phyloP scores from a whole-genome alignment of 1,139 yeast species.

The Taphrina pruni region DNA sequence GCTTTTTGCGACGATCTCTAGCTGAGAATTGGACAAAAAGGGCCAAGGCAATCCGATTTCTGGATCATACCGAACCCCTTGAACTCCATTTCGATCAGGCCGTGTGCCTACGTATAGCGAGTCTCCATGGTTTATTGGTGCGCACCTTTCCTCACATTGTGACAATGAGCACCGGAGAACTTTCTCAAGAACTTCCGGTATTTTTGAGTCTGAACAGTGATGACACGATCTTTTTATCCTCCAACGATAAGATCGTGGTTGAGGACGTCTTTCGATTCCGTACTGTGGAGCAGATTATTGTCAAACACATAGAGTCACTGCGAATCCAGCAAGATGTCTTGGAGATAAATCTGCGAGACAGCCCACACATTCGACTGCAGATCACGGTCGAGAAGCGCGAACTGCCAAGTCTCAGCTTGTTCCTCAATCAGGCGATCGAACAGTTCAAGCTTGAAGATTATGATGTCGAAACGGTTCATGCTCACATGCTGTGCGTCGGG shows the following conservation, averaged over 20 bases:
- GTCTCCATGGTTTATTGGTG: constrained; percentile 3
- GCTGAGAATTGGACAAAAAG: not conserved
- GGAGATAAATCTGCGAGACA: not conserved
- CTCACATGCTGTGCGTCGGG: constrained; percentile 11
- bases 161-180: not conserved
- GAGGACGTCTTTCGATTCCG: not conserved
- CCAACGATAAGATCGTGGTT: not conserved
- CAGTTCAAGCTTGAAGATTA: not conserved
- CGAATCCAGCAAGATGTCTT: constrained; percentile 1
- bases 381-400: not conserved
- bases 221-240: not conserved
- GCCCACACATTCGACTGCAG: constrained; percentile 1
- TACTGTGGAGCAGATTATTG: constrained; percentile 7
- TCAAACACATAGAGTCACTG: not conserved
- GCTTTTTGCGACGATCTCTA: constrained; percentile 1
- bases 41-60: not conserved
- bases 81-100: constrained; percentile 15
- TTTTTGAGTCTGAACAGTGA: constrained; percentile 15
- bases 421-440: not conserved
- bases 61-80: constrained; percentile 15
- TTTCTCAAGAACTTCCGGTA: not conserved
- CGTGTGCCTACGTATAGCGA: constrained; percentile 8
- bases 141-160: constrained; percentile 15
- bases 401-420: constrained; percentile 1
- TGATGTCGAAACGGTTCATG: constrained; percentile 10